Percentiles rank a stretch among this genome's conserved stretches.
Conservation (phyloP, 768 basidiomycete genomes). For the Kwoniella pini region DNA sequence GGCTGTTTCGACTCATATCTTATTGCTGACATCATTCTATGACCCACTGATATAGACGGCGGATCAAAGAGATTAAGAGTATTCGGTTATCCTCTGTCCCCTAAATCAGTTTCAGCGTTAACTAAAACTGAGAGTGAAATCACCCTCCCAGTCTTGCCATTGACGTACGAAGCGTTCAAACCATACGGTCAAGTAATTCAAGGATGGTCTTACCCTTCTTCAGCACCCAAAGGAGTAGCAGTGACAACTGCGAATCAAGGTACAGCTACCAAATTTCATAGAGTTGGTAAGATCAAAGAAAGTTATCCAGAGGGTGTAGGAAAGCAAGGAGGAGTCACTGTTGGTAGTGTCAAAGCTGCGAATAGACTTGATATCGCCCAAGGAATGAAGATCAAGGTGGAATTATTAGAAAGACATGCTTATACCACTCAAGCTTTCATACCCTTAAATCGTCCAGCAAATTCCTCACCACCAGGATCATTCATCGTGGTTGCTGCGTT, state of each 20-base stretch:
- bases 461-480: conserved; percentile 33
- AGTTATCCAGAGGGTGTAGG: conserved; percentile 27
- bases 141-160: conserved; percentile 58
- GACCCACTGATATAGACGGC: conserved; percentile 62
- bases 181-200: conserved; percentile 90
- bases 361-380: conserved; percentile 21
- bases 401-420: conserved; percentile 41
- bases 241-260: conserved; percentile 86
- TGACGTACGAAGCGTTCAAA: conserved; percentile 82
- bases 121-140: conserved; percentile 55
- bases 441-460: conserved; percentile 51
- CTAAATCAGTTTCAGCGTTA: background rate
- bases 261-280: conserved; percentile 90
- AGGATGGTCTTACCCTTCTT: conserved; percentile 69
- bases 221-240: conserved; percentile 64
- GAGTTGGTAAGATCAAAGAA: conserved; percentile 67
- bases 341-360: conserved; percentile 31
- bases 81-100: conserved; percentile 63
- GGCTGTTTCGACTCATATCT: no score
- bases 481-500: conserved; percentile 87
- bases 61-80: conserved; percentile 91
- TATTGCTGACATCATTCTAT: background rate
- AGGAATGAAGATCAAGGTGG: conserved; percentile 35
- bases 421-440: conserved; percentile 86
- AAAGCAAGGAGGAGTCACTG: conserved; percentile 27